Evolutionary conservation across 2,329 filamentous ascomycete genomes (phyloP).

Genomic region (Cladorrhinum sp.): DNA sequence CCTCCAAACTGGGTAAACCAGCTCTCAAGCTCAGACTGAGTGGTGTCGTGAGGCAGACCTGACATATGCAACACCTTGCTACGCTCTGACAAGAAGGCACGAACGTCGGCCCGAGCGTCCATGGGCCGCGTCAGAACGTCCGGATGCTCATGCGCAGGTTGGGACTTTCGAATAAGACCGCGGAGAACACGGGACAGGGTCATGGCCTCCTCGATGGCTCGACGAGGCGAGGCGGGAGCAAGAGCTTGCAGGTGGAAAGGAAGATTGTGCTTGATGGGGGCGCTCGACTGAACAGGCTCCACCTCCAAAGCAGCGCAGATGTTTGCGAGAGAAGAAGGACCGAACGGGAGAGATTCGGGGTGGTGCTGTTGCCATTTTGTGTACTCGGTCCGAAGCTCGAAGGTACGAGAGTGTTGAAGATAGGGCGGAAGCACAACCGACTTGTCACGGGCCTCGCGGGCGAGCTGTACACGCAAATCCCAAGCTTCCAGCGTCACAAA

Average conservation of each 20-base stretch:
- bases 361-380: slow-evolving; percentile 98
- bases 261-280: slow-evolving; percentile 97
- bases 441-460: slow-evolving; percentile 96
- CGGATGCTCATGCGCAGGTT: slow-evolving; percentile 87
- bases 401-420: slow-evolving; percentile 94
- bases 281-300: slow-evolving; percentile 94
- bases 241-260: slow-evolving; percentile 96
- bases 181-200: slow-evolving; percentile 89
- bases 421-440: slow-evolving; percentile 94
- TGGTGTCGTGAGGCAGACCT: slow-evolving; percentile 94
- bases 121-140: slow-evolving; percentile 93
- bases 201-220: slow-evolving; percentile 96
- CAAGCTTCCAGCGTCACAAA: slow-evolving; percentile 98
- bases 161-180: slow-evolving; percentile 92
- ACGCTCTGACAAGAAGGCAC: slow-evolving; percentile 91
- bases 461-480: slow-evolving; percentile 96
- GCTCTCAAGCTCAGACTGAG: slow-evolving; percentile 96
- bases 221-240: slow-evolving; percentile 88
- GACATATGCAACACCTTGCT: slow-evolving; percentile 99
- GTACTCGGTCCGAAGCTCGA: slow-evolving; percentile 95
- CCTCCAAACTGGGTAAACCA: slow-evolving; percentile 99
- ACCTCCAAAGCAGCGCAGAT: slow-evolving; percentile 98
- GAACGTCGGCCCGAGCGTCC: slow-evolving; percentile 93
- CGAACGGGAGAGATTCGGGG: slow-evolving; percentile 94
- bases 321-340: slow-evolving; percentile 90